Base-by-base conservation (phyloP, 2,329 filamentous ascomycete genomes). In the Colletotrichum camelliae region DNA sequence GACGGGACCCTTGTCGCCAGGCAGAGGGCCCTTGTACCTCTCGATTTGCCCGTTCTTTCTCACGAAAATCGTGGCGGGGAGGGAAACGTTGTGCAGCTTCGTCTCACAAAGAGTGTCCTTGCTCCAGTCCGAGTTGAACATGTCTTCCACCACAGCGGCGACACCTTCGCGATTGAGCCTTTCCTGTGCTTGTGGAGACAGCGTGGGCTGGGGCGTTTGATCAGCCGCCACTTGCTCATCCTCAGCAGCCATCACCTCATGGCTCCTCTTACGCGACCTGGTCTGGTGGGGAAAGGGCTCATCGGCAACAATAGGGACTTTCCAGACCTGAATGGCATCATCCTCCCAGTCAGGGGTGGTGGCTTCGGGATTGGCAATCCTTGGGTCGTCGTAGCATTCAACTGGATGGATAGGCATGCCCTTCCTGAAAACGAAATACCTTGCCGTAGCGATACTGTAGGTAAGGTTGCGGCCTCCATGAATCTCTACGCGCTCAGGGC, bases 341-440 rank as follows among this genome's bases (percentile, higher is more conserved):
- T 98, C 96, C 74, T 91, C 84, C 90, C 92, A 98, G 66, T 95
- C 92, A 0, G 96, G 94, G 27, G 86, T 81, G 61, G 87, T 85
- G 5, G 88, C 87, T 3, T 91, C 90, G 18, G 80, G 70, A n/a
- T 78, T 76, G 4, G 77, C 76, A 7, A 78, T 69, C 10, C 86
- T 83, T 7, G 86, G 83, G 68, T 90, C 87, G 12, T 85, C 79
- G 55, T 87, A 85, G 65, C 94, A 90, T 83, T 99, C 97, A 77
- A 91, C 88, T 2, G 93, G 89, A 37, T 86, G 87, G n/a, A 98
- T 85, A 0, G 94, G 93, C 82, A 98, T 89, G 1, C 95, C 93
- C 79, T 95, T 96, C 48, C 97, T 91, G 80, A 98, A 96, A 66
- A 98, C 92, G 84, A 98, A 98, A 37, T 93, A 88, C 61, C 97